Evolutionary conservation across 768 basidiomycete genomes (phyloP), one percentile per base, ranked within the genome.

Genomic region (Calocybe cyanea): DNA sequence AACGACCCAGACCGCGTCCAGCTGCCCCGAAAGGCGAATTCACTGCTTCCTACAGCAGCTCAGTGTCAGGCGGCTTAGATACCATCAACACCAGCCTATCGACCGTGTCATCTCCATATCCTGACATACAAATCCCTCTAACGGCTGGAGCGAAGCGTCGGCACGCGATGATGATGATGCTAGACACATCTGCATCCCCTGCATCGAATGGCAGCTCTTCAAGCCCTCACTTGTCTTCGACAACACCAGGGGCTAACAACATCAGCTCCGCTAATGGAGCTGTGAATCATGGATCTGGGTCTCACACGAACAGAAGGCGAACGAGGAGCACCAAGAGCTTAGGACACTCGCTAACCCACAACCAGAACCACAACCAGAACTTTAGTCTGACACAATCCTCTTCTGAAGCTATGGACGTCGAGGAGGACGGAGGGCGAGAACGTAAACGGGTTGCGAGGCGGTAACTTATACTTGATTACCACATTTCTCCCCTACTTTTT

Each of bases 101-200:
- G 14, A 35, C 53, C 32, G 56, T 38, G 21, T 50, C 61, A 15
- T 58, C 41, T 33, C 65, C 21, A 65, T 70, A 41, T 54, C 69
- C 10, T 14, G 69, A 69, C 24, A 61, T 66, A 23, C 65, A 71
- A 21, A 61, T 74, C 21, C 61, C 72, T 10, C 64, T 80, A 31
- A 63, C 76, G 3, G 71, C 77, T 0, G 85, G 84, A 24, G 71
- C 78, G 1, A 90, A 90, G 63, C 80, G 88, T 7, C 76, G 87
- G 25, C 85, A 90, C 54, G 83, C 85, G 0, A 75, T 85, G 57
- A 86, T 88, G 81, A 81, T 86, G 76, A 78, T 83, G 73, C 72
- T 85, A 2, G 85, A 87, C 53, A 67, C 82, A 0, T 56, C 70
- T 13, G 55, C 74, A 2, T 52, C 75, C 10, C 52, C 72, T 0